Conservation (phyloP, 257 asterid genomes). For the Orobanche coerulescens region DNA sequence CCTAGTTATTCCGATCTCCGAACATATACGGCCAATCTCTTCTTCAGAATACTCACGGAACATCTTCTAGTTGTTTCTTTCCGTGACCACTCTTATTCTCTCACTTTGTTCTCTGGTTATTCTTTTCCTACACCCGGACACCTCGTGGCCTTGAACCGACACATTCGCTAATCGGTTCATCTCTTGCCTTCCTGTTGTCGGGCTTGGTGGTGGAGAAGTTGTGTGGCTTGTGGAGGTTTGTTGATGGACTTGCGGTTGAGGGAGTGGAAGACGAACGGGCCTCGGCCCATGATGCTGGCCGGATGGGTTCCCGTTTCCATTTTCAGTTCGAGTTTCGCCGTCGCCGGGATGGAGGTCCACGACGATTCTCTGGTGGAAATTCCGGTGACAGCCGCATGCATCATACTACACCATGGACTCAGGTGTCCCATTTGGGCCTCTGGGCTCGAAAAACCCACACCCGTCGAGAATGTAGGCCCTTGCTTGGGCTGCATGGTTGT, state of each 20-base stretch:
- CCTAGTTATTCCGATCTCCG: neutral
- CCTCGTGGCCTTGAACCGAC: neutral
- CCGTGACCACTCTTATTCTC: neutral
- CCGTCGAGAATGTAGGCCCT: neutral
- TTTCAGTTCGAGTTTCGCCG: too few species aligned
- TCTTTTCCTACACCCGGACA: neutral
- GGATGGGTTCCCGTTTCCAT: neutral
- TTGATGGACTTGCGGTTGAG: neutral
- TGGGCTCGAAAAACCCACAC: neutral
- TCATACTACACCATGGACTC: neutral
- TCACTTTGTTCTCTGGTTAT: neutral
- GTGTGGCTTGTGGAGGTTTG: neutral
- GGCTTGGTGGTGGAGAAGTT: neutral
- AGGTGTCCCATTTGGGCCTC: neutral
- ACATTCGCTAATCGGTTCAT: neutral
- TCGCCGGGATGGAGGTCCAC: neutral
- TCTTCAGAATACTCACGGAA: slow-evolving; percentile 10
- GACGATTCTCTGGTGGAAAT: neutral
- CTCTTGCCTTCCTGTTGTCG: neutral
- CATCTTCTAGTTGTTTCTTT: slow-evolving; percentile 15
- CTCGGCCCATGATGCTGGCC: neutral
- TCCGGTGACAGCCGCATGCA: neutral
- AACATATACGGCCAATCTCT: neutral
- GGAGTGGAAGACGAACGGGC: too few species aligned
- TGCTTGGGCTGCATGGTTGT: neutral